Base-by-base conservation (phyloP, 768 basidiomycete species). In the Serendipita vermifera region DNA sequence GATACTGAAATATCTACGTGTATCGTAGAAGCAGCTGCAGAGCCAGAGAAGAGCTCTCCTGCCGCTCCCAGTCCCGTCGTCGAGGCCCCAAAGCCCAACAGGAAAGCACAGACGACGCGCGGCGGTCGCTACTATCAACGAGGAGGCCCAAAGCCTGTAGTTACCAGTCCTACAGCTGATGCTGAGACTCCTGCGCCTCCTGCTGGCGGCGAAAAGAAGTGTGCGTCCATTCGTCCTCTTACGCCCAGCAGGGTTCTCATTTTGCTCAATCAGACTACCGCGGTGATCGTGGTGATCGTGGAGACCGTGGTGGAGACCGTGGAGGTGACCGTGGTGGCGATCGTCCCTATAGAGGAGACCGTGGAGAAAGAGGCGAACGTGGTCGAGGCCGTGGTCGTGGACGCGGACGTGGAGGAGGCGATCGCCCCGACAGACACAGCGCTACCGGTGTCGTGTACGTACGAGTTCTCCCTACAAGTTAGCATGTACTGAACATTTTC, bases 361-460 rank as follows among this genome's bases (percentile, higher is more conserved):
- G 72, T 53, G 71, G 70, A n/a, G 64, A 65, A 59, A 69, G 73
- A 61, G 69, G 72, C 38, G 70, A 70, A 57, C 75, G 81, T 61
- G 74, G 75, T 58, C 70, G 77, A 31, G 64, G 79, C 43, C 74
- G 64, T 54, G 62, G 62, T 38, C 65, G 78, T 63, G 70, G 76
- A 54, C 71, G 76, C 55, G 75, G 70, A 60, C 69, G 67, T 62
- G 67, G 67, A 17, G 74, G 80, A 7, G 62, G 62, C 35, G 78
- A 82, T 68, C 73, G 79, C 60, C 87, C 80, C 67, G 92, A 94
- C 74, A 86, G 76, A 71, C 89, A 91, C 70, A 87, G 84, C 64
- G 79, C 78, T 65, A 89, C 89, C 36, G 89, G 85, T 68, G 86
- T 84, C 71, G 59, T 61, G 65, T 65, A 58, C 51, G 65, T 59